These are phyloP conservation scores for Hypoxylon perforatum DNA, from an alignment of 495 filamentous ascomycete species.

Conservation along the genomic window DNA sequence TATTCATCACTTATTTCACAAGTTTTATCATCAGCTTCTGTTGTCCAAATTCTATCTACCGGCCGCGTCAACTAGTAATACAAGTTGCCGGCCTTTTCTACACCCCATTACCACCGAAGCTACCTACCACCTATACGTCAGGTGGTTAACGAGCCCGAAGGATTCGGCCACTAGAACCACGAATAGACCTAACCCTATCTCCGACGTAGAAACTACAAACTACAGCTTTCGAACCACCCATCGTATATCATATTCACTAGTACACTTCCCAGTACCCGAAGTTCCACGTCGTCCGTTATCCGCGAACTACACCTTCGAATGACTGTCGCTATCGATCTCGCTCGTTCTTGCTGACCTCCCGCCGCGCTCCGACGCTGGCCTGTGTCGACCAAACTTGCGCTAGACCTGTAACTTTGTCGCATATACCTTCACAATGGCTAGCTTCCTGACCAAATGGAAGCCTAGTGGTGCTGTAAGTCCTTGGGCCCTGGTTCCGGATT, in stretches of 20 bases:
- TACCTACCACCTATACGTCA: background rate
- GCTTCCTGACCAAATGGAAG: constrained; percentile 59
- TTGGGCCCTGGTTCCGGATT: constrained; percentile 2
- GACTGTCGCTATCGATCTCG: constrained; percentile 35
- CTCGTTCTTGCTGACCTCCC: constrained; percentile 31
- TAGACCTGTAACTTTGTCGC: constrained; percentile 5
- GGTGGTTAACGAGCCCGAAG: constrained; percentile 12
- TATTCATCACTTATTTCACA: constrained; percentile 6
- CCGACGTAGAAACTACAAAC: background rate
- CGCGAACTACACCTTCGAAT: constrained; percentile 37
- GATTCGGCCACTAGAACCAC: constrained; percentile 7
- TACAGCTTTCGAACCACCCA: constrained; percentile 9
- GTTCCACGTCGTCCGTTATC: constrained; percentile 1
- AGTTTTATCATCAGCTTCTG: background rate
- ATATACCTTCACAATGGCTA: constrained; percentile 49
- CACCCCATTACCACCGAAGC: constrained; percentile 16
- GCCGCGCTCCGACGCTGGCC: constrained; percentile 46
- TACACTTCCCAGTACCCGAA: constrained; percentile 5
- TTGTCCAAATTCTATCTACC: constrained; percentile 8
- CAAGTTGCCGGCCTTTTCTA: constrained; percentile 9
- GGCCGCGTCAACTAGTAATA: constrained; percentile 16
- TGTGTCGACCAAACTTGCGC: constrained; percentile 28
- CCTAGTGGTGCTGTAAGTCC: constrained; percentile 47
- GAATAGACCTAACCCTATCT: constrained; percentile 1
- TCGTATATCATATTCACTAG: constrained; percentile 12